Base-by-base conservation (phyloP, 768 basidiomycete species). In the Clathrus columnatus region DNA sequence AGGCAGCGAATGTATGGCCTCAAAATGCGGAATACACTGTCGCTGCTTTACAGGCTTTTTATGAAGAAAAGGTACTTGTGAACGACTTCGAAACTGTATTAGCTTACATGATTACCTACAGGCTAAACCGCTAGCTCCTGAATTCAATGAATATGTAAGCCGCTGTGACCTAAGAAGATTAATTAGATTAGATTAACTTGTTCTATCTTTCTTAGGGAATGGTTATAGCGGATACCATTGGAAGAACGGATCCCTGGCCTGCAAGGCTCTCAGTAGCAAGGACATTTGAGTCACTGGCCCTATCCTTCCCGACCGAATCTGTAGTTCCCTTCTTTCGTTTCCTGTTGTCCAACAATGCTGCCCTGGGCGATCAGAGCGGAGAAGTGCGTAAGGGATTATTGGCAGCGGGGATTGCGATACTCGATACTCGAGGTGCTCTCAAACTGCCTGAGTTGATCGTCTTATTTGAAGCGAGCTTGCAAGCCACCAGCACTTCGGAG, bases 61-160 rank as follows among this genome's bases (percentile, higher is more conserved):
- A 95, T 69, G 81, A 82, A 11, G 92, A 92, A 51, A 95, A 91
- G 78, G 89, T 83, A 44, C 50, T 36, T 52, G 11, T 36, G 50
- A n/a, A n/a, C n/a, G n/a, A n/a, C n/a, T n/a, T n/a, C n/a, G n/a
- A n/a, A n/a, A n/a, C n/a, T n/a, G n/a, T n/a, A n/a, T n/a, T n/a
- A n/a, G n/a, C n/a, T n/a, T n/a, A n/a, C n/a, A n/a, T n/a, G n/a
- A n/a, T n/a, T n/a, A n/a, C n/a, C 30, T 18, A 6, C 54, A 88
- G 87, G 89, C 91, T 2, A 92, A 86, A 67, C 77, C 89, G 36
- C 77, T 95, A 4, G 84, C 85, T 3, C 93, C 94, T 0, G 91
- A 96, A 67, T 97, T 89, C 63, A 96, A 98, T 66, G 73, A 86
- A 78, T 99, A 87, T 68, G 91, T 92, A 52, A 46, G 85, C 71